A percentile compares a stretch with the other conserved stretches of the same genome.
Evolutionary conservation across 78 protist species (phyloP).

Genomic region (Dictyostelium firmibasis): DNA sequence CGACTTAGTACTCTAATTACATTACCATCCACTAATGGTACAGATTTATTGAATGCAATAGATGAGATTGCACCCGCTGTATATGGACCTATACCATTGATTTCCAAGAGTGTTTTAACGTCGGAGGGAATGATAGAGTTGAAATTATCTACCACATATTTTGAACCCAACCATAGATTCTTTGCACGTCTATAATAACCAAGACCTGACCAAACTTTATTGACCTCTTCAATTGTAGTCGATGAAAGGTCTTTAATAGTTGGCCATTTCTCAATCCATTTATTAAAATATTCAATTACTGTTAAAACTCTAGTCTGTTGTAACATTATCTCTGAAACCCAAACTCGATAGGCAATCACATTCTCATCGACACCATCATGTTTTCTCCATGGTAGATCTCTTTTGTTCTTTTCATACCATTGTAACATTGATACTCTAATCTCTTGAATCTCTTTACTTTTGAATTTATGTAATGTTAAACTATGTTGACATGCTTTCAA

Average conservation of each 20-base stretch:
- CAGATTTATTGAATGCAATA: constrained; percentile 25
- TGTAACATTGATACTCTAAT: constrained; percentile 29
- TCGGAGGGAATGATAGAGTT: constrained; percentile 38
- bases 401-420: constrained; percentile 62
- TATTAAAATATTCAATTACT: constrained; percentile 76
- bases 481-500: not conserved
- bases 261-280: constrained; percentile 88
- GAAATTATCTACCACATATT: constrained; percentile 13
- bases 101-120: not conserved
- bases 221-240: constrained; percentile 55
- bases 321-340: constrained; percentile 93
- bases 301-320: constrained; percentile 90
- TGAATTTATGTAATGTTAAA: constrained; percentile 34
- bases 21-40: constrained; percentile 90
- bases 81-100: constrained; percentile 90
- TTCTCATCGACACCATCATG: not conserved
- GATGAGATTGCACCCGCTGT: constrained; percentile 90
- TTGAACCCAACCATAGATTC: constrained; percentile 83
- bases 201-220: constrained; percentile 88
- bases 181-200: constrained; percentile 93
- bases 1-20: constrained; percentile 91
- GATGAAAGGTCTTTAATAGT: constrained; percentile 79
- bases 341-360: constrained; percentile 78
- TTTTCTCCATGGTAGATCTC: constrained; percentile 83
- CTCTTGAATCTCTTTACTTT: not conserved